Conservation (phyloP, 2,329 filamentous ascomycete genomes). For the Paraphaeosphaeria minitans region DNA sequence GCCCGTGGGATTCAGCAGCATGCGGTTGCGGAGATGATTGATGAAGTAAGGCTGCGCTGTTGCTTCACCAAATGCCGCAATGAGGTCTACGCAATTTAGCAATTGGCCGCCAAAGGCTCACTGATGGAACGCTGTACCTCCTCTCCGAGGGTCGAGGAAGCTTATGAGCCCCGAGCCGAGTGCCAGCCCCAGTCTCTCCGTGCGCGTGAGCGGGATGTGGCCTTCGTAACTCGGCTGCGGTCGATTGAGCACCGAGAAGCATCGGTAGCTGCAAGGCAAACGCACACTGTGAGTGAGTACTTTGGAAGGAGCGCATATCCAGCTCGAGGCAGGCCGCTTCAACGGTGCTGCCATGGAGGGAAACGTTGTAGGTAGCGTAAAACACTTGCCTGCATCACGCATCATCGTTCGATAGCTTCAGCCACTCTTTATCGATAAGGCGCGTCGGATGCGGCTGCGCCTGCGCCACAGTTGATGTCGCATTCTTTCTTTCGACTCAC, state of each 20-base stretch:
- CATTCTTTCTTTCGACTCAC: constrained; percentile 1
- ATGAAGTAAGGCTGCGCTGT: constrained; percentile 96
- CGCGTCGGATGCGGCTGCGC: no score
- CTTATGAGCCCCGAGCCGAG: constrained; percentile 65
- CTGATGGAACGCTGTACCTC: constrained; percentile 57
- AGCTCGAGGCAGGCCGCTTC: constrained; percentile 12
- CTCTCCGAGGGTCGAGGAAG: constrained; percentile 76
- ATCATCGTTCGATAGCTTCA: constrained; percentile 15
- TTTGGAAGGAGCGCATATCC: constrained; percentile 11
- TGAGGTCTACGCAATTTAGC: constrained; percentile 68
- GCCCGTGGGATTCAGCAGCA: constrained; percentile 83
- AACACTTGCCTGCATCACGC: neutral
- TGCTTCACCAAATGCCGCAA: constrained; percentile 91
- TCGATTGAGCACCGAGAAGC: constrained; percentile 83
- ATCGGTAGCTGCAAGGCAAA: constrained; percentile 44
- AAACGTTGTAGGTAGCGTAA: neutral
- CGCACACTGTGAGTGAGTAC: constrained; percentile 11
- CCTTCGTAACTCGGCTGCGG: constrained; percentile 87
- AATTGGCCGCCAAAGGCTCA: neutral
- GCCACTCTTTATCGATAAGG: constrained; percentile 22
- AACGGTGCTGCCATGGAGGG: constrained; percentile 22
- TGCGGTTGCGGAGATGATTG: constrained; percentile 84
- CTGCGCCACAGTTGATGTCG: constrained; percentile 2
- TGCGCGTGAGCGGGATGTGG: constrained; percentile 82
- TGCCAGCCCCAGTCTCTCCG: constrained; percentile 76